Evolutionary conservation across 2,329 filamentous ascomycete species (phyloP).

Genomic region (Hypocrella siamensis): DNA sequence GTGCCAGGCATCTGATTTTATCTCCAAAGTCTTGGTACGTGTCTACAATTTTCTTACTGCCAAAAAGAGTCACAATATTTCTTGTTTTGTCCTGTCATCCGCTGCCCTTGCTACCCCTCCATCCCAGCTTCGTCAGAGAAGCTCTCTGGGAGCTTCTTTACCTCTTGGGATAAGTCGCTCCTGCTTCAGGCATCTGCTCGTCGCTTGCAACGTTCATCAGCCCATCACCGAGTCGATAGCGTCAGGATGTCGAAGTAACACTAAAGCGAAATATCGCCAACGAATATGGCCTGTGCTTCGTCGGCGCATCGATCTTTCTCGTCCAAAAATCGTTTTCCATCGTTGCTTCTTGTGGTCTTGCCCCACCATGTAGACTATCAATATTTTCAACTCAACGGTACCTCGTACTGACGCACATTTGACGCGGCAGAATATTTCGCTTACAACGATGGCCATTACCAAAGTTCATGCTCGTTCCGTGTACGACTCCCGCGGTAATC

Average conservation of each 20-base stretch:
- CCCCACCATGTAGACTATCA: constrained; percentile 1
- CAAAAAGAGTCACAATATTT: neutral
- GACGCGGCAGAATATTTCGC: neutral
- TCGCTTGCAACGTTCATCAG: too few species aligned
- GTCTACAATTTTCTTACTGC: too few species aligned
- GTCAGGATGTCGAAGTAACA: too few species aligned
- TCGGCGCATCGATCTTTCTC: too few species aligned
- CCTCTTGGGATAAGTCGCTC: too few species aligned
- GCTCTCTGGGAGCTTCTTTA: too few species aligned
- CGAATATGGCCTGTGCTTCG: too few species aligned
- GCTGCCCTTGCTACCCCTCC: neutral
- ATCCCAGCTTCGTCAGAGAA: neutral
- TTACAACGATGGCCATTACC: constrained; percentile 66
- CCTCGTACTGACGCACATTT: neutral
- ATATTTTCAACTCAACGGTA: neutral
- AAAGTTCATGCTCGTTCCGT: constrained; percentile 88
- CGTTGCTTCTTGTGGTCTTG: too few species aligned
- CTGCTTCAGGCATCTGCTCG: too few species aligned
- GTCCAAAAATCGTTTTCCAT: too few species aligned
- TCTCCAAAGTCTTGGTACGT: neutral
- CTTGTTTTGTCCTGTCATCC: neutral
- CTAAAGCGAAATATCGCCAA: too few species aligned
- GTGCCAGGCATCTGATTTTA: neutral
- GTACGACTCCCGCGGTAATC: constrained; percentile 98
- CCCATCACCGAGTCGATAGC: too few species aligned